Base-by-base conservation (phyloP, 2,329 filamentous ascomycete species). In the Fusarium zealandicum region DNA sequence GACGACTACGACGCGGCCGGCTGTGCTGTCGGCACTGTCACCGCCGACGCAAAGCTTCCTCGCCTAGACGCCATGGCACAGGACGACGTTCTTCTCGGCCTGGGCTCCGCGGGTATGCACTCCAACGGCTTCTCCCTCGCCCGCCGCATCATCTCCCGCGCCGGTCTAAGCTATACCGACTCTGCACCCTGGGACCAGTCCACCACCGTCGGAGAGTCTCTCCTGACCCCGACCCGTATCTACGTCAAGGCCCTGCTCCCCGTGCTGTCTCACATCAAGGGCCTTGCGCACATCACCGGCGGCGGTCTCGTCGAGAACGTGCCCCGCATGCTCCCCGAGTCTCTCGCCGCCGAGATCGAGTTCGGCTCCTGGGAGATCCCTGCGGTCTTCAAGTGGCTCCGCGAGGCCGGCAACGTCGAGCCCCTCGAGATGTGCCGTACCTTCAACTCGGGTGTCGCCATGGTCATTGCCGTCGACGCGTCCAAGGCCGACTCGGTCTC, bases 91-190 rank as follows among this genome's bases (percentile, higher is more conserved):
- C 83, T 99, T 2, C 80, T 99, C 5, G 95, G 92, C 17, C 81
- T 99, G 10, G 88, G 84, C 10, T 97, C 92, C 18, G 90, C 85
- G 51, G 95, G 95, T 27, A 85, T 93, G 2, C 95, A 99, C 80
- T 97, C 93, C 28, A 99, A 99, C 75, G 95, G 95, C 41, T 99
- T 96, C 80, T 97, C 93, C 0, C 87, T 99, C n/a, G 89, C 98
- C 28, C 89, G 95, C 57, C 90, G 91, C 71, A 93, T 98, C 68
- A 82, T 98, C 60, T 86, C 91, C 65, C 82, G 82, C 54, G 84
- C 88, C 30, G 86, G 87, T 4, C 79, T 98, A 5, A 77, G 77
- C 36, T 97, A 93, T 77, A 80, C 82, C 11, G 86, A 89, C 63
- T 71, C 81, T 1, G 88, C 90, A 2, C 95, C 95, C 2, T 99